Evolutionary conservation across 75 land plant genomes (phyloP).

Genomic region (Chamaecyparis obtusa): DNA sequence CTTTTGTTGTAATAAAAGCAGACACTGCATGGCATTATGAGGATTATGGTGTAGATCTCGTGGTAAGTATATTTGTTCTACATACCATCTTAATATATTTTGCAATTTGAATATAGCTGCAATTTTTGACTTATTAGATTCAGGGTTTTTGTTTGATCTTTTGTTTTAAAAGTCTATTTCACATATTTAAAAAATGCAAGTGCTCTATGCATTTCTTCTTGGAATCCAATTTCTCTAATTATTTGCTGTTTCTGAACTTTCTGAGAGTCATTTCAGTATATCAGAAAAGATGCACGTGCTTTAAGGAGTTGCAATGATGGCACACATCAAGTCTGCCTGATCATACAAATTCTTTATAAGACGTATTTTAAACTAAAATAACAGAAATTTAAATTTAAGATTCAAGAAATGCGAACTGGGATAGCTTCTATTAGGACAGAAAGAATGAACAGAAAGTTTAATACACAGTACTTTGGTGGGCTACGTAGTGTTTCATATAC

Average conservation of each 20-base stretch:
- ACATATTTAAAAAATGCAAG: not conserved
- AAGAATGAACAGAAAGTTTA: not conserved
- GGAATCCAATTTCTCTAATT: not conserved
- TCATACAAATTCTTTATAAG: not conserved
- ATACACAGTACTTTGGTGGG: not conserved
- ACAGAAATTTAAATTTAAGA: not conserved
- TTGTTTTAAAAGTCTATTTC: not conserved
- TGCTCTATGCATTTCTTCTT: not conserved
- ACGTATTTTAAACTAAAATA: not conserved
- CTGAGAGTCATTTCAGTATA: not conserved
- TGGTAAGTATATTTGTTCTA: constrained; percentile 39
- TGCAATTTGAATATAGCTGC: not conserved
- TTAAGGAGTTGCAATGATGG: not conserved
- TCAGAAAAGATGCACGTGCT: not conserved
- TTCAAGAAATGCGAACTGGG: not conserved
- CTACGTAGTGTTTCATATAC: not conserved
- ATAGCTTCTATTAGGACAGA: not conserved
- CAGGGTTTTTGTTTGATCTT: not conserved
- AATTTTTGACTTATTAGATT: not conserved
- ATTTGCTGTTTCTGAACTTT: not conserved
- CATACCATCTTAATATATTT: not conserved
- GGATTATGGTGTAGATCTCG: constrained; percentile 68
- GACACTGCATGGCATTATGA: constrained; percentile 61
- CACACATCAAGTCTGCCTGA: not conserved
- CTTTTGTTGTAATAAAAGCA: constrained; percentile 86